Percentiles rank a stretch among this genome's conserved stretches.
Conservation (phyloP, 2,329 filamentous ascomycete genomes). For the Fusarium chaquense region DNA sequence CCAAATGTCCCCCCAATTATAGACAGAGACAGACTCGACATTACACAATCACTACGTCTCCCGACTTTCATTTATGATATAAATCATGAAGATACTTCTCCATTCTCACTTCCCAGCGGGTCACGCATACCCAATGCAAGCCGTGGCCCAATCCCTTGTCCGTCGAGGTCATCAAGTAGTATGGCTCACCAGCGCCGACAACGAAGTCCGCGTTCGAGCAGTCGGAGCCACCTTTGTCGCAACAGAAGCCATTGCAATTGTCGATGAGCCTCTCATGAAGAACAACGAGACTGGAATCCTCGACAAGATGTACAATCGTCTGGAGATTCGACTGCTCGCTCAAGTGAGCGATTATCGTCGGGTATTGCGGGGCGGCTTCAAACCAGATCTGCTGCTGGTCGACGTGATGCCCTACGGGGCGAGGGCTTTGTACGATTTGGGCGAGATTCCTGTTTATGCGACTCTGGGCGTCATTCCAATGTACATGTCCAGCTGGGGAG, state of each 20-base stretch:
- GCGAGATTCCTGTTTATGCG: slow-evolving; percentile 52
- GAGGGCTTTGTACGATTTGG: slow-evolving; percentile 52
- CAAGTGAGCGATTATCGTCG: slow-evolving; percentile 54
- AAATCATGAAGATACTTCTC: slow-evolving; percentile 54
- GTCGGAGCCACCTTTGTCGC: slow-evolving; percentile 52
- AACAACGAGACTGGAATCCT: slow-evolving; percentile 50
- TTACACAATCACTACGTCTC: neutral
- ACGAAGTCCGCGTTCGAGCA: slow-evolving; percentile 51
- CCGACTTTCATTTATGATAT: neutral
- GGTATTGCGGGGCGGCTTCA: slow-evolving; percentile 46
- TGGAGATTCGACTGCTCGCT: slow-evolving; percentile 49
- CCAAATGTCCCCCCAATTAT: neutral
- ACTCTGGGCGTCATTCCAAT: slow-evolving; percentile 57
- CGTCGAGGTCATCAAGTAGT: slow-evolving; percentile 54
- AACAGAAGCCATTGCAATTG: slow-evolving; percentile 48
- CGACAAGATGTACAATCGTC: slow-evolving; percentile 46
- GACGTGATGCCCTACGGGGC: slow-evolving; percentile 55
- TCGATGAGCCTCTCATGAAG: slow-evolving; percentile 50
- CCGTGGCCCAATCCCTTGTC: slow-evolving; percentile 54
- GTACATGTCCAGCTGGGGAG: slow-evolving; percentile 49
- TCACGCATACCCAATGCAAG: slow-evolving; percentile 56
- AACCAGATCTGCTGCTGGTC: slow-evolving; percentile 52
- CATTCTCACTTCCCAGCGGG: slow-evolving; percentile 57
- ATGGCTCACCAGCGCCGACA: slow-evolving; percentile 54
- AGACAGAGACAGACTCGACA: neutral